A percentile compares a stretch with the other conserved stretches of the same genome.
Conservation (phyloP, 768 basidiomycete genomes). For the Royoungia palumana region DNA sequence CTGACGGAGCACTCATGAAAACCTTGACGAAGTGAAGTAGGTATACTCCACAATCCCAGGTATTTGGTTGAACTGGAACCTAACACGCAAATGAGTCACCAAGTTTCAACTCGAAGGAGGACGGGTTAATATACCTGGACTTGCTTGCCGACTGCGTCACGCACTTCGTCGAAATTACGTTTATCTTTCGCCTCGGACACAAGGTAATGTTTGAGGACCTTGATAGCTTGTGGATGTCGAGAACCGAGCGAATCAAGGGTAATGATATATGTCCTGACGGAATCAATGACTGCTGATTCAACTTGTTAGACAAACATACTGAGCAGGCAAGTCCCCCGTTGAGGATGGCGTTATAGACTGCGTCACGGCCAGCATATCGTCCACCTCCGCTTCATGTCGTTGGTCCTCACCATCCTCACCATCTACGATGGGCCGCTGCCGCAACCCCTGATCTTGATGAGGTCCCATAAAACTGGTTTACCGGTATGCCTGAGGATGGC, state of each 20-base stretch:
- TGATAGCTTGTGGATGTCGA: conserved; percentile 63
- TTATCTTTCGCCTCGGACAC: conserved; percentile 77
- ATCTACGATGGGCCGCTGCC: conserved; percentile 11
- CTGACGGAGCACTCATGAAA: conserved; percentile 63
- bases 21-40: conserved; percentile 81
- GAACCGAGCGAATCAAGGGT: conserved; percentile 86
- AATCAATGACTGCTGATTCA: background rate
- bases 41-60: conserved; percentile 90
- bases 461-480: conserved; percentile 23
- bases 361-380: conserved; percentile 27
- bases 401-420: conserved; percentile 30
- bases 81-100: conserved; percentile 29
- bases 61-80: conserved; percentile 89
- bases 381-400: conserved; percentile 31
- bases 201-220: conserved; percentile 64
- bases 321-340: conserved; percentile 12
- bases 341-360: conserved; percentile 17
- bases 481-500: conserved; percentile 13
- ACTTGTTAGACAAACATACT: conserved; percentile 15
- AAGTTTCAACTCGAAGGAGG: background rate
- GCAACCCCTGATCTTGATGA: background rate
- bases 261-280: conserved; percentile 70
- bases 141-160: conserved; percentile 42
- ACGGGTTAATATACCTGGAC: conserved; percentile 44
- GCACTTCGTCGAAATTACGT: conserved; percentile 38